Percentiles rank a stretch among this genome's conserved stretches.
Conservation (phyloP, 371 early-diverging fungal genomes). For the Mycotypha africana region DNA sequence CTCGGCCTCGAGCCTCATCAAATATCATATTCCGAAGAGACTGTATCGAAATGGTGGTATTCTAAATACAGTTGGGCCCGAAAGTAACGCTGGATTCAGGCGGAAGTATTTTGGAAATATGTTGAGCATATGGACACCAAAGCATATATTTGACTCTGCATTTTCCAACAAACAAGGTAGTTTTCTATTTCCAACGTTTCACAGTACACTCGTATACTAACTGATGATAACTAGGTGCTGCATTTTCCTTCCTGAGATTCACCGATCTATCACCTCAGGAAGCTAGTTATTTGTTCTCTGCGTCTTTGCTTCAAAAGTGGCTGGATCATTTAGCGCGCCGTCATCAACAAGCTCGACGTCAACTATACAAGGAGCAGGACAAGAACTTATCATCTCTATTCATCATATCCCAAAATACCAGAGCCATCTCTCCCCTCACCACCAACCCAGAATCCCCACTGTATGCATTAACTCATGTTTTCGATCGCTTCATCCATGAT, state of each 20-base stretch:
- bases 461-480: conserved; percentile 25
- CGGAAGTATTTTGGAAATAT: conserved; percentile 48
- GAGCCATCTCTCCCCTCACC: conserved; percentile 19
- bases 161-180: conserved; percentile 25
- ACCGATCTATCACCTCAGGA: conserved; percentile 50
- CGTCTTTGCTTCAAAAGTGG: conserved; percentile 48
- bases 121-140: conserved; percentile 54
- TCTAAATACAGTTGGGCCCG: conserved; percentile 37
- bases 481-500: conserved; percentile 15
- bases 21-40: conserved; percentile 60
- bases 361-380: conserved; percentile 28
- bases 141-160: conserved; percentile 49
- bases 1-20: conserved; percentile 56
- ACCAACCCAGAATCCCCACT: conserved; percentile 22
- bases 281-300: conserved; percentile 46
- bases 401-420: conserved; percentile 31
- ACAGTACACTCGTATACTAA: neutral
- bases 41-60: conserved; percentile 65
- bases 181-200: no score
- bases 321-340: conserved; percentile 38
- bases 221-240: no score
- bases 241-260: conserved; percentile 65
- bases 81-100: conserved; percentile 45
- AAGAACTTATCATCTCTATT: conserved; percentile 42
- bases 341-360: conserved; percentile 33